phyloP scores from a whole-genome alignment of 768 basidiomycete species.

The Sporobolomyces roseus region DNA sequence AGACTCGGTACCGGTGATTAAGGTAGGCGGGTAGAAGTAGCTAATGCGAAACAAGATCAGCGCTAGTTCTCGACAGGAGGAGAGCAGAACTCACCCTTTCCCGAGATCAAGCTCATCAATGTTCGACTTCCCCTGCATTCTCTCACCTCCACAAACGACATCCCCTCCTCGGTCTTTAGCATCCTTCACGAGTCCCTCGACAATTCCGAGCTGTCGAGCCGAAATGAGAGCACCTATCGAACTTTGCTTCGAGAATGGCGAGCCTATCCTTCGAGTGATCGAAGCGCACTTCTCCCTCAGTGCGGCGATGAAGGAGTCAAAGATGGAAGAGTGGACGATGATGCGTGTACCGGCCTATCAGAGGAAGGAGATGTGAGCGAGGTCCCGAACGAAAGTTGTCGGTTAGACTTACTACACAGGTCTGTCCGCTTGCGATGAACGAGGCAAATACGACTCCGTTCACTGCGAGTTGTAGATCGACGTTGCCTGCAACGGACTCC shows the following conservation, averaged over 20 bases:
- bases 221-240: constrained; percentile 78
- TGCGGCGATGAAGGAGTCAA: constrained; percentile 4
- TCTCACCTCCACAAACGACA: constrained; percentile 63
- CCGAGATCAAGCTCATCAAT: constrained; percentile 71
- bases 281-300: constrained; percentile 28
- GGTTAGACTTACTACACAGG: constrained; percentile 31
- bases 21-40: constrained; percentile 77
- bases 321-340: constrained; percentile 23
- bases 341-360: constrained; percentile 18
- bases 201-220: constrained; percentile 60
- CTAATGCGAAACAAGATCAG: no score
- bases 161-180: constrained; percentile 52
- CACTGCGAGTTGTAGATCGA: constrained; percentile 67
- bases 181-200: constrained; percentile 58
- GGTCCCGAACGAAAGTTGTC: no score
- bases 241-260: constrained; percentile 54
- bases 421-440: constrained; percentile 79
- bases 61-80: no score
- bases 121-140: constrained; percentile 61
- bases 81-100: no score
- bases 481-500: constrained; percentile 54
- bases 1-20: constrained; percentile 58
- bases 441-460: constrained; percentile 79
- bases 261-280: constrained; percentile 32
- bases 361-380: not conserved